Evolutionary conservation across 192 early-diverging fungal genomes (phyloP).

Genomic region (Backusella tuberculispora): DNA sequence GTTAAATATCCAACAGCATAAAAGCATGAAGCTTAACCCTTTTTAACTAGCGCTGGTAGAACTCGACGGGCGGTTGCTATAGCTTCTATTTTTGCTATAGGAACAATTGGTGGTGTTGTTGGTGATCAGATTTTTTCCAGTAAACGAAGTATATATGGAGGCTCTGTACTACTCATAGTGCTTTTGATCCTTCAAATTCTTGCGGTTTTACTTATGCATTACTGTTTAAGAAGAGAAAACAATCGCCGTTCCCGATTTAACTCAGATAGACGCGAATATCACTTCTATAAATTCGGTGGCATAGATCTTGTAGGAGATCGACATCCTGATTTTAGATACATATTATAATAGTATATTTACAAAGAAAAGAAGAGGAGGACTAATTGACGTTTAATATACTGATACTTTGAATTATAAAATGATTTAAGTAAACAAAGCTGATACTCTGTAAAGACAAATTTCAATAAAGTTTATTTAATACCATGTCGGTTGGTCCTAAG

Average conservation of each 20-base stretch:
- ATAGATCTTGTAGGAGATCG: conserved; percentile 31
- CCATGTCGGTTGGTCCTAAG: too few species aligned
- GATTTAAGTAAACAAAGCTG: too few species aligned
- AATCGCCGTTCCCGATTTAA: conserved; percentile 25
- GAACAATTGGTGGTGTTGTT: conserved; percentile 35
- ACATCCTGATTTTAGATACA: conserved; percentile 39
- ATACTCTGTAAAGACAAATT: too few species aligned
- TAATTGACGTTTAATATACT: neutral
- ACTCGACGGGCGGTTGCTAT: conserved; percentile 26
- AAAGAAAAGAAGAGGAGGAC: neutral
- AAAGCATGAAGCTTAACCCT: neutral
- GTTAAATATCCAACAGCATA: neutral
- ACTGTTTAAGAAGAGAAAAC: conserved; percentile 24
- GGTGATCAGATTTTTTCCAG: conserved; percentile 32
- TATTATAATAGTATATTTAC: conserved; percentile 9
- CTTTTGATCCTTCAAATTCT: conserved; percentile 16
- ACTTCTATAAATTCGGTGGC: conserved; percentile 29
- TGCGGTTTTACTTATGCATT: conserved; percentile 15
- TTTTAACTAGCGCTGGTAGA: conserved; percentile 12
- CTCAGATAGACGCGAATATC: conserved; percentile 22
- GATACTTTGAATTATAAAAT: too few species aligned
- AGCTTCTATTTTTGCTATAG: conserved; percentile 32
- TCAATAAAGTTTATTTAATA: too few species aligned
- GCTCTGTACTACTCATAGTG: neutral
- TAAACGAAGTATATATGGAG: neutral